Evolutionary conservation across 1,139 yeast species (phyloP), one percentile per base, ranked within the genome.

Genomic region (Protomyces macrosporus): DNA sequence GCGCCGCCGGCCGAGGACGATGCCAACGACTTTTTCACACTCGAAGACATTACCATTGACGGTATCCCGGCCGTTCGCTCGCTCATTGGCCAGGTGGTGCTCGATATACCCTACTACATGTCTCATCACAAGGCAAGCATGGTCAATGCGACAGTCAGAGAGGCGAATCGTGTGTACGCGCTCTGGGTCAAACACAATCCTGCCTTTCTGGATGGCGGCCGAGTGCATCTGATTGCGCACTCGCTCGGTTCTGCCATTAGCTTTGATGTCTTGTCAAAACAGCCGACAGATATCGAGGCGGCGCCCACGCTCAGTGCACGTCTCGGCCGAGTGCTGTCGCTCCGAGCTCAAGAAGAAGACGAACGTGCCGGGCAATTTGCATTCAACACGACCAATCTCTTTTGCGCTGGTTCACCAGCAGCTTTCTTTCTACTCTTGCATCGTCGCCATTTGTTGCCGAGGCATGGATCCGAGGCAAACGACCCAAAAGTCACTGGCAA

Each of bases 201-300:
- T 0, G 76, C 81, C 16, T 90, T 90, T 74, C 70, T 67, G 3
- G 53, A 66, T 7, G 62, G 65, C 1, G 79, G 82, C 5, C 82
- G 85, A 66, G 85, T 90, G 0, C 90, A 91, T 70, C 74, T 93
- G 1, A 78, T 93, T 70, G 98, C 97, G 0, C 98, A 93, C 74
- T 90, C 97, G 0, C 76, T 93, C 35, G 98, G 98, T 0, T 87
- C 96, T 16, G 86, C 93, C 0, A 89, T 93, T 63, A 82, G 87
- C 0, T 84, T 89, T 69, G 98, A 93, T 73, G 78, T 93, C 45
- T 74, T 90, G 48, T 78, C 88, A 1, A 73, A 78, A 37, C 95
- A 87, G 71, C 83, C 84, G n/a, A 65, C 66, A 10, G 58, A 55
- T 37, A 52, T 64, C 45, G 37, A 55, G 6, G 58, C 64, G 10